These are phyloP conservation scores for Penicillium paradoxum DNA, from an alignment of 495 filamentous ascomycete genomes.

Conservation along the genomic window DNA sequence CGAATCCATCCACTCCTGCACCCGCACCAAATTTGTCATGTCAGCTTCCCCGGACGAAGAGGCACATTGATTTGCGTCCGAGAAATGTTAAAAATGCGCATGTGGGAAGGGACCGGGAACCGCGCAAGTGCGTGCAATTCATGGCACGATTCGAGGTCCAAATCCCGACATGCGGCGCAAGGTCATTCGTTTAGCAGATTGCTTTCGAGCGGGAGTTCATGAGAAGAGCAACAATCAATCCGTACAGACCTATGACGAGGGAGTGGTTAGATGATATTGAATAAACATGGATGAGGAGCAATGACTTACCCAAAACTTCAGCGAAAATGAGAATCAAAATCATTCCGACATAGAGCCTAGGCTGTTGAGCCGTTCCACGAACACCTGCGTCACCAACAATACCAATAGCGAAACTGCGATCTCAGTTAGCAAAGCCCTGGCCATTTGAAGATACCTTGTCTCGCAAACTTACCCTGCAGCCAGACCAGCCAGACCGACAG, in stretches of 20 bases:
- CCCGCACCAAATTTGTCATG: conserved; percentile 13
- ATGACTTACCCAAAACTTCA: conserved; percentile 85
- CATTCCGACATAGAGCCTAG: conserved; percentile 98
- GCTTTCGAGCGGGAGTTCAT: conserved; percentile 78
- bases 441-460: not conserved
- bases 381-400: conserved; percentile 99
- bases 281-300: not conserved
- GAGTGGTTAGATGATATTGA: not conserved
- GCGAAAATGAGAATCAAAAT: conserved; percentile 99
- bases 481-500: conserved; percentile 93
- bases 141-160: not conserved
- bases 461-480: conserved; percentile 71
- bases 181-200: conserved; percentile 26
- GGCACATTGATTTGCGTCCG: conserved; percentile 9
- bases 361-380: conserved; percentile 95
- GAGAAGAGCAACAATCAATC: conserved; percentile 93
- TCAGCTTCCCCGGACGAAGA: conserved; percentile 8
- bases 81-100: conserved; percentile 6
- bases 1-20: conserved; percentile 16
- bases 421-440: conserved; percentile 4
- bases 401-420: conserved; percentile 81
- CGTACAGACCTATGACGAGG: conserved; percentile 72
- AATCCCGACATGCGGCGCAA: conserved; percentile 13
- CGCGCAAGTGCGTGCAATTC: not conserved
- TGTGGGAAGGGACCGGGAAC: conserved; percentile 4